phyloP scores from a whole-genome alignment of 805 yeast genomes.

The Ogataea allantospora region DNA sequence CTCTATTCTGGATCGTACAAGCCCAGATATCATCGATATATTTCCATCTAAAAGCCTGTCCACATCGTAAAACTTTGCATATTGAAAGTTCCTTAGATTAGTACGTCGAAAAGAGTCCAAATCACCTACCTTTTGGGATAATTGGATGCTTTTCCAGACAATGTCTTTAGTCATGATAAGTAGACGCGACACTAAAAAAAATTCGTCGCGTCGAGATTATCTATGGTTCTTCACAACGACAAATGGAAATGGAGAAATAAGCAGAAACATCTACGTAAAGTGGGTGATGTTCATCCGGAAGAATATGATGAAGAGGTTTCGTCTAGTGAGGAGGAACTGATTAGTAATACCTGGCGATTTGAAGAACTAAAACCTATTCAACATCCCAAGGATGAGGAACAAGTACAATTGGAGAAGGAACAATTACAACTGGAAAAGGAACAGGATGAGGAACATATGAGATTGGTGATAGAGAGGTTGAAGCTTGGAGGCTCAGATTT shows the following conservation, averaged over 20 bases:
- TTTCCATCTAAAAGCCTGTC: slow-evolving; percentile 84
- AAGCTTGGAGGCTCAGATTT: slow-evolving; percentile 9
- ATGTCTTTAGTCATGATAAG: slow-evolving; percentile 25
- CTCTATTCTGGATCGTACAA: slow-evolving; percentile 55
- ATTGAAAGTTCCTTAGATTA: slow-evolving; percentile 51
- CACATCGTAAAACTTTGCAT: slow-evolving; percentile 70
- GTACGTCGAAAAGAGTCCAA: neutral
- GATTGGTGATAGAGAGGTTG: slow-evolving; percentile 11
- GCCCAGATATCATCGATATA: slow-evolving; percentile 63
- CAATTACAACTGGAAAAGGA: slow-evolving; percentile 11
- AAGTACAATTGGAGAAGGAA: slow-evolving; percentile 11
- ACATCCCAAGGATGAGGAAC: slow-evolving; percentile 17
- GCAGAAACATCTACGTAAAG: slow-evolving; percentile 41
- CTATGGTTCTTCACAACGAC: slow-evolving; percentile 53
- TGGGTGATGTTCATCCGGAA: slow-evolving; percentile 28
- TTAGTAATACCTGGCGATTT: slow-evolving; percentile 32
- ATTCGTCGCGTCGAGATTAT: slow-evolving; percentile 5
- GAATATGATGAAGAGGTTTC: slow-evolving; percentile 6
- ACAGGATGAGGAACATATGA: slow-evolving; percentile 10
- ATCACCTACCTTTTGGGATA: slow-evolving; percentile 26
- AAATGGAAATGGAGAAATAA: slow-evolving; percentile 53
- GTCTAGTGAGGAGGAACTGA: slow-evolving; percentile 6
- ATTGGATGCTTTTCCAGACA: slow-evolving; percentile 28
- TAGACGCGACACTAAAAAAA: slow-evolving; percentile 8
- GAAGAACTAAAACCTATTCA: slow-evolving; percentile 13